A percentile compares a stretch with the other conserved stretches of the same genome.
These are phyloP conservation scores for Suillus alpinus DNA, from an alignment of 768 basidiomycete species.

Conservation along the genomic window DNA sequence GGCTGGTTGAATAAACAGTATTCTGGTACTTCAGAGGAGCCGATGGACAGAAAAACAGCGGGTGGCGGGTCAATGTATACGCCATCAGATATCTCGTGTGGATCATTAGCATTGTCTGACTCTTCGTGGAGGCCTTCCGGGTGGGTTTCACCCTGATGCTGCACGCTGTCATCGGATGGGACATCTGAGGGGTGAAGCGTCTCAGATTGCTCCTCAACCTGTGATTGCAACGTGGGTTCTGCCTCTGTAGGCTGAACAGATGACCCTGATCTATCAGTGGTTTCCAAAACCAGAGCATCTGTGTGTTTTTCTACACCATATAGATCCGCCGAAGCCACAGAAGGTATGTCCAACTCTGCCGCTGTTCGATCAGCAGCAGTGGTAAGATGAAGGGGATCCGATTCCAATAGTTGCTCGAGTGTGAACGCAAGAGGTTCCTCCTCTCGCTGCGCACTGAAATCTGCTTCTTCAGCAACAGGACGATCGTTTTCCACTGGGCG, in stretches of 20 bases:
- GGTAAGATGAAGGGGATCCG: background rate
- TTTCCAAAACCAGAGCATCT: background rate
- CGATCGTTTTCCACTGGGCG: background rate
- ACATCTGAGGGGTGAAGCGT: slow-evolving; percentile 2
- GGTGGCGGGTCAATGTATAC: slow-evolving; percentile 78
- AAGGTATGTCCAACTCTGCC: too few species aligned
- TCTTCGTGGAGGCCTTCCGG: background rate
- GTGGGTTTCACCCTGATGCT: slow-evolving; percentile 20
- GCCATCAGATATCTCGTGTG: slow-evolving; percentile 62
- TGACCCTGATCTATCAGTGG: background rate
- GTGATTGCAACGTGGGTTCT: background rate
- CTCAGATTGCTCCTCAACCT: background rate
- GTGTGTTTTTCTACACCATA: background rate
- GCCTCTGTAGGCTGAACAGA: background rate
- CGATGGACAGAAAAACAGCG: slow-evolving; percentile 51
- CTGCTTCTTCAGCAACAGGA: background rate
- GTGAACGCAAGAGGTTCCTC: background rate
- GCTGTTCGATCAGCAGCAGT: background rate
- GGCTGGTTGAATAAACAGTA: slow-evolving; percentile 60
- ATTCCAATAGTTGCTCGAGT: background rate
- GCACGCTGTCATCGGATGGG: slow-evolving; percentile 4
- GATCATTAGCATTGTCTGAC: slow-evolving; percentile 28
- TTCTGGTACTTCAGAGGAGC: slow-evolving; percentile 38
- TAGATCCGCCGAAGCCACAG: background rate
- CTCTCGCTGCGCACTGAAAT: background rate